Percentiles rank a stretch among this genome's conserved stretches.
Evolutionary conservation across 495 filamentous ascomycete genomes (phyloP).

Genomic region (Tuber indicum): DNA sequence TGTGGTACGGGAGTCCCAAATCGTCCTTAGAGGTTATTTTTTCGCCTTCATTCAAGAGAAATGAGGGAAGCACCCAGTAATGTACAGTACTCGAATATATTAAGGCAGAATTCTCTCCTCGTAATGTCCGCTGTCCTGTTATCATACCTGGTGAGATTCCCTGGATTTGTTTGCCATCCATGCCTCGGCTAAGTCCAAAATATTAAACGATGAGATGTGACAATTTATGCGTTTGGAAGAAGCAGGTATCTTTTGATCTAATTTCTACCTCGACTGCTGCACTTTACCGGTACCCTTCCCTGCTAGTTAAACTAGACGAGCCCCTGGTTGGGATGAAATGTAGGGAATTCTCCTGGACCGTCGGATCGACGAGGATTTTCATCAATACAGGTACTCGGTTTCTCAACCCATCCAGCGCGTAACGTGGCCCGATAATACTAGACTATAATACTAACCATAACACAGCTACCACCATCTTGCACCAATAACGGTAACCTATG

Average conservation of each 20-base stretch:
- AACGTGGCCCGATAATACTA: constrained; percentile 1
- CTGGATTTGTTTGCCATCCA: neutral
- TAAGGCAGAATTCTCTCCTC: neutral
- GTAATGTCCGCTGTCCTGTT: neutral
- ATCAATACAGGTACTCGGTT: constrained; percentile 11
- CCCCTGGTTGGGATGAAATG: neutral
- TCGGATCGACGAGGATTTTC: neutral
- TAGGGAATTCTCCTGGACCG: neutral
- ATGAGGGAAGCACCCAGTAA: neutral
- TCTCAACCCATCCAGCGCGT: constrained; percentile 1
- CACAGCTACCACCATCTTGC: neutral
- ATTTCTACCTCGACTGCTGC: neutral
- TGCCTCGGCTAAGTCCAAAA: neutral
- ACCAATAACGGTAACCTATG: neutral
- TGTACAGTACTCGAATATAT: neutral
- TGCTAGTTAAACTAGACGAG: neutral
- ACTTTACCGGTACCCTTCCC: neutral
- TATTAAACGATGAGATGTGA: neutral
- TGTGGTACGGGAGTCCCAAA: neutral
- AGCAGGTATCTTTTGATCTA: neutral
- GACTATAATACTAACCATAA: neutral
- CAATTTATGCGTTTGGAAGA: neutral
- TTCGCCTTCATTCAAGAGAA: neutral
- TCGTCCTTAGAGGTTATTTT: neutral
- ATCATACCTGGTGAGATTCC: neutral